Percentiles rank a stretch among this genome's conserved stretches.
These are phyloP conservation scores for Amphirosellinia nigrospora DNA, from an alignment of 495 filamentous ascomycete genomes.

Conservation along the genomic window DNA sequence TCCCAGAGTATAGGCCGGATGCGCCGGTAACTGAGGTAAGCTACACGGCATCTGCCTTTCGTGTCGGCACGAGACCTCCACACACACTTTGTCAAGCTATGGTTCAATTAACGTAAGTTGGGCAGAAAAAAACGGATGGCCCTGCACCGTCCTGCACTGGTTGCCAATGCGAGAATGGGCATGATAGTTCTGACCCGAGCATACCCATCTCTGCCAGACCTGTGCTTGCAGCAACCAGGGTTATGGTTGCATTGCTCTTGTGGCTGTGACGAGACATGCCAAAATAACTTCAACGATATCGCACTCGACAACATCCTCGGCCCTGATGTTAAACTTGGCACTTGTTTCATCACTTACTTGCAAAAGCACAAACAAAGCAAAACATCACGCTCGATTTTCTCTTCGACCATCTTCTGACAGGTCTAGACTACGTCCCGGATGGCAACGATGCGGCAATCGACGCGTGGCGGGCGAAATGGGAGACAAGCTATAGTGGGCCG, in stretches of 20 bases:
- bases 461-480: constrained; percentile 26
- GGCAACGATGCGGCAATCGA: constrained; percentile 29
- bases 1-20: constrained; percentile 23
- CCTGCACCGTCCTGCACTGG: neutral
- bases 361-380: constrained; percentile 16
- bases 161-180: constrained; percentile 18
- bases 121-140: constrained; percentile 19
- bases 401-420: constrained; percentile 23
- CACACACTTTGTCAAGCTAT: neutral
- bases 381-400: constrained; percentile 24
- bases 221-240: constrained; percentile 27
- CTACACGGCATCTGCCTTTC: neutral
- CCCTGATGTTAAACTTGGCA: neutral
- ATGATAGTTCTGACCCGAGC: constrained; percentile 1
- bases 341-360: constrained; percentile 22
- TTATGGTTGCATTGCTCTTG: constrained; percentile 28
- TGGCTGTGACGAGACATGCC: constrained; percentile 26
- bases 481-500: constrained; percentile 19
- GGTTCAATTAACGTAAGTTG: neutral
- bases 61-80: neutral
- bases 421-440: constrained; percentile 25
- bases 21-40: constrained; percentile 26
- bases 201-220: constrained; percentile 19
- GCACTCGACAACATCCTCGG: constrained; percentile 25
- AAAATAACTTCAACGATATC: constrained; percentile 25